Percentiles rank a stretch among this genome's conserved stretches.
Evolutionary conservation across 371 early-diverging fungal species (phyloP).

Genomic region (Rhizopus microsporus): DNA sequence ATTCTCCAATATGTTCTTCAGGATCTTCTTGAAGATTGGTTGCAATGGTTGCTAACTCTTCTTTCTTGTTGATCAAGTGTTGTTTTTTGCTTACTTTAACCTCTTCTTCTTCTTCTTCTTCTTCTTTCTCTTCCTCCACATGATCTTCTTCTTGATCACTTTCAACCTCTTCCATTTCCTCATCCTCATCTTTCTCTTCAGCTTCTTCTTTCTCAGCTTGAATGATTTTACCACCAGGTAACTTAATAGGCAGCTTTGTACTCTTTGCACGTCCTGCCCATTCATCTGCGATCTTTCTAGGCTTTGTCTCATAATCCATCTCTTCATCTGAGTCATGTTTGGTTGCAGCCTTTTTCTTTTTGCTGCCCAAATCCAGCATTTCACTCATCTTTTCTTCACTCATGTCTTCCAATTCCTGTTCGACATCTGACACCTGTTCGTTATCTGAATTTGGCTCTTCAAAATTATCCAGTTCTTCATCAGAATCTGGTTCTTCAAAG

Average conservation of each 20-base stretch:
- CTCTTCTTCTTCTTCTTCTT: conserved; percentile 23
- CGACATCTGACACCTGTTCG: conserved; percentile 41
- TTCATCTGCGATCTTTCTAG: conserved; percentile 53
- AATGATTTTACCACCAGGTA: conserved; percentile 58
- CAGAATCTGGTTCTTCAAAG: conserved; percentile 36
- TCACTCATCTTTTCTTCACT: conserved; percentile 10
- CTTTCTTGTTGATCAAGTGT: conserved; percentile 68
- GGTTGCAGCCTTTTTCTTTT: conserved; percentile 20
- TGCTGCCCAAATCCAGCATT: conserved; percentile 14
- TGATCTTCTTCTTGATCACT: conserved; percentile 8
- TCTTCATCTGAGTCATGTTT: conserved; percentile 56
- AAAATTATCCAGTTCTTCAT: conserved; percentile 38
- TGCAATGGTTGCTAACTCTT: conserved; percentile 77
- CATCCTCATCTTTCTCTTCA: conserved; percentile 31
- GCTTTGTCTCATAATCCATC: conserved; percentile 65
- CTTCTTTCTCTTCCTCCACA: conserved; percentile 27
- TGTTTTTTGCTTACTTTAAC: conserved; percentile 49
- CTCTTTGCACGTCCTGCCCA: conserved; percentile 57
- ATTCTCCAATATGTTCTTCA: conserved; percentile 64
- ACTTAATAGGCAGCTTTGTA: conserved; percentile 64
- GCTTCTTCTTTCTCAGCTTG: conserved; percentile 25
- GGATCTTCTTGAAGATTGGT: conserved; percentile 78
- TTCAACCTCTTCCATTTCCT: conserved; percentile 19
- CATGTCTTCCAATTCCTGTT: conserved; percentile 27
- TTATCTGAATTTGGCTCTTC: conserved; percentile 32